Base-by-base conservation (phyloP, 2,329 filamentous ascomycete genomes). In the Fusarium chlamydosporum region DNA sequence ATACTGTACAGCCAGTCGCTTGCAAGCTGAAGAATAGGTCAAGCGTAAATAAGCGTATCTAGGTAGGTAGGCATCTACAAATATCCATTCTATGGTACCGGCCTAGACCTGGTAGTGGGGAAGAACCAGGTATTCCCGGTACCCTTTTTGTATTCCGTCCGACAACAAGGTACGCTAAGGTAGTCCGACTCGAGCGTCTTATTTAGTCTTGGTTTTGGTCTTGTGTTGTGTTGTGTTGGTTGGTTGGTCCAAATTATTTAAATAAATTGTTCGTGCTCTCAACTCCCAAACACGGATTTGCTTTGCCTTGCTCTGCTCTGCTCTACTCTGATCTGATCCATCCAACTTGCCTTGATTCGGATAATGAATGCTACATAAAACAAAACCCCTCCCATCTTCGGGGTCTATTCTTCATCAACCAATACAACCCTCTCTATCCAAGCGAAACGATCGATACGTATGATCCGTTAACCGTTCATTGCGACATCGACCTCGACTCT, bases 91-190 rank as follows among this genome's bases (percentile, higher is more conserved):
- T 29, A 29, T 9, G 10, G 29, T 41, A 16, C 38, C 38, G 20
- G 23, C 23, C 23, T 23, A 23, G 23, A 23, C 23, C 23, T 23
- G 18, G 26, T 27, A 38, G 47, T 27, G 47, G 47, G 46, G 47
- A 23, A n/a, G 33, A 27, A 27, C 47, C 34, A 51, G 47, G 40
- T 62, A 56, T 62, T 52, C 31, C 65, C 71, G 71, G 71, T 58
- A 54, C 66, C 45, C 56, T 71, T 71, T 74, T 70, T 74, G 60
- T 67, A 43, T 64, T 48, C 72, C 72, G 72, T 50, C 65, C 69
- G 69, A 68, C 57, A 56, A 18, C 57, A 62, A 63, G 60, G 56
- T 72, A 56, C 46, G 43, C 50, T 64, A 58, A 57, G 18, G 43
- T 23, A 57, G 59, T 63, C 42, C 57, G 42, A 66, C 57, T 53